Conservation (phyloP, 768 basidiomycete species). For the Rhodosporidiobolus odoratus region DNA sequence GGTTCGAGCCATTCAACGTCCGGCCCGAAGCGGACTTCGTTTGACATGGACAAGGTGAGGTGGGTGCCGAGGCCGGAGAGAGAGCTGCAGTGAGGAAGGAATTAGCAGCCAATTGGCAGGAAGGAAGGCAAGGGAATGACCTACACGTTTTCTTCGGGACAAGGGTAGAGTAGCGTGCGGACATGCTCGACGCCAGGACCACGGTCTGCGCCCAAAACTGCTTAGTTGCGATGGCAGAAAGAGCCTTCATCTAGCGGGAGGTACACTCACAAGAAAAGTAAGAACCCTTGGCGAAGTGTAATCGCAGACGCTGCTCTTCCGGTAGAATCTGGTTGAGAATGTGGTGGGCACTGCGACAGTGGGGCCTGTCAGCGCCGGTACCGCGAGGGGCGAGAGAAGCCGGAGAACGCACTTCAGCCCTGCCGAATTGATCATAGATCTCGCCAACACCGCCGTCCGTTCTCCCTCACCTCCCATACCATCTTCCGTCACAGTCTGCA, state of each 20-base stretch:
- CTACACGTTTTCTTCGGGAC: conserved; percentile 53
- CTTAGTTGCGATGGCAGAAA: not conserved
- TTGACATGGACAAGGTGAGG: conserved; percentile 68
- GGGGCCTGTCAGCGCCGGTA: not conserved
- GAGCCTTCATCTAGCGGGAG: not conserved
- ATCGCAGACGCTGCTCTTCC: conserved; percentile 37
- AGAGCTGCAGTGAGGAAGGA: conserved; percentile 18
- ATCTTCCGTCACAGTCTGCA: conserved; percentile 64
- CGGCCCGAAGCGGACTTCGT: conserved; percentile 83
- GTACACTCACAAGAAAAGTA: conserved; percentile 61
- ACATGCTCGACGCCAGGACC: conserved; percentile 68
- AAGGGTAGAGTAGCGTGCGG: conserved; percentile 82
- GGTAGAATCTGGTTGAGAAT: conserved; percentile 41
- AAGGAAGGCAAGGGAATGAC: conserved; percentile 41
- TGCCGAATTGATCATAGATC: conserved; percentile 73
- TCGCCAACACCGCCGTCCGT: conserved; percentile 63
- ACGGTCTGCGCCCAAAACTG: conserved; percentile 48
- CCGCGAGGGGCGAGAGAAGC: conserved; percentile 55
- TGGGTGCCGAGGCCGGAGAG: conserved; percentile 89
- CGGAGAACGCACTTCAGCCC: conserved; percentile 58
- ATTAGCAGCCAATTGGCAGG: not conserved
- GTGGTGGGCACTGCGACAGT: conserved; percentile 38
- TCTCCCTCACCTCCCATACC: conserved; percentile 41
- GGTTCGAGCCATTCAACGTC: conserved; percentile 81
- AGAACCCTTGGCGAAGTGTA: conserved; percentile 76